phyloP scores from a whole-genome alignment of 768 basidiomycete genomes.

The Leccinellum rugosiceps region DNA sequence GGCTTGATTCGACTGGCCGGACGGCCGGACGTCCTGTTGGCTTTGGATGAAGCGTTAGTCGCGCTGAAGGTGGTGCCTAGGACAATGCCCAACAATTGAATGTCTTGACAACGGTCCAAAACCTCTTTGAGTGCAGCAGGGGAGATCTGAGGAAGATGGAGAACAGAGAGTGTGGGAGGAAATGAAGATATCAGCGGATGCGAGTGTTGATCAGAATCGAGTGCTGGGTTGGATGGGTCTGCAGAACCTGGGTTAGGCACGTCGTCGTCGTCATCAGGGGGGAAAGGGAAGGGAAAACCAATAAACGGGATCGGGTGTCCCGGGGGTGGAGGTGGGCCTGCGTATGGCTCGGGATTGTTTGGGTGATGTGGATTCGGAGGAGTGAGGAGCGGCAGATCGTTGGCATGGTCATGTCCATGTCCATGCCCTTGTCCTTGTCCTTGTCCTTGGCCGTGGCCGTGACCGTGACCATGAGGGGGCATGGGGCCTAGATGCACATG shows the following conservation, averaged over 20 bases:
- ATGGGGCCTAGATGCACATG: constrained; percentile 6
- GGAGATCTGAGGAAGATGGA: constrained; percentile 23
- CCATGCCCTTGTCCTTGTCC: background rate
- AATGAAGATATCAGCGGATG: constrained; percentile 32
- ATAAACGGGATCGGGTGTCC: background rate
- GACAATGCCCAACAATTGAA: constrained; percentile 19
- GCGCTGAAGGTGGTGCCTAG: constrained; percentile 10
- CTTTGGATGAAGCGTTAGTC: background rate
- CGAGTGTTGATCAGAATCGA: constrained; percentile 15
- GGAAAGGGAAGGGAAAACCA: constrained; percentile 5
- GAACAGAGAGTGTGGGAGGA: constrained; percentile 33
- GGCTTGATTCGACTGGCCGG: background rate
- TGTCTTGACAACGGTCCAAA: constrained; percentile 17
- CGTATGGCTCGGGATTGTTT: constrained; percentile 1
- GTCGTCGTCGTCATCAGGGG: background rate
- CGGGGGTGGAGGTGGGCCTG: background rate
- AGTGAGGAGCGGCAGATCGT: constrained; percentile 18
- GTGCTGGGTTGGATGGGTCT: background rate
- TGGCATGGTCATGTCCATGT: background rate
- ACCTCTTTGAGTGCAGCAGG: constrained; percentile 20
- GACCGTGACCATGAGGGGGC: background rate
- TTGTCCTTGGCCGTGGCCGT: background rate
- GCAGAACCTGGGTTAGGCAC: constrained; percentile 1
- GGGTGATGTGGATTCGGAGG: background rate
- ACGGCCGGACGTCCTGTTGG: background rate